phyloP scores from a whole-genome alignment of 805 yeast genomes.

The Zygotorulaspora danielsina region DNA sequence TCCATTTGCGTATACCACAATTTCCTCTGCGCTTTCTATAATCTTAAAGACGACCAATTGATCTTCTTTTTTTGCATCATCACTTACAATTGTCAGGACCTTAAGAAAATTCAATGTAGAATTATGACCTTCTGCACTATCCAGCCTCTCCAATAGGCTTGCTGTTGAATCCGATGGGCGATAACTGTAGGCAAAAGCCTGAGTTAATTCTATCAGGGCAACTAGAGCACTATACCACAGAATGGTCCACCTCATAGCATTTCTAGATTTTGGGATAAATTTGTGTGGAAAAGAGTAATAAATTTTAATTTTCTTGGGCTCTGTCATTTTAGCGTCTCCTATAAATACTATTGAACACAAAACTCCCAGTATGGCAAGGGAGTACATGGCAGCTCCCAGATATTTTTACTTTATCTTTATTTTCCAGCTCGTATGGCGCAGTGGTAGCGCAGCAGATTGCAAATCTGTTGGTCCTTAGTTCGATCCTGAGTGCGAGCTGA shows the following conservation, averaged over 20 bases:
- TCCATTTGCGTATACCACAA: conserved; percentile 1
- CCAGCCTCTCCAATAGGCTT: conserved; percentile 7
- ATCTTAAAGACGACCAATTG: conserved; percentile 1
- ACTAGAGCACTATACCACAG: background rate
- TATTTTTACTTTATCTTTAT: too few relatives aligned
- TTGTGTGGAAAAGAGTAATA: too few relatives aligned
- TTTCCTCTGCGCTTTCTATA: conserved; percentile 7
- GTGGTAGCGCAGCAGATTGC: conserved; percentile 99
- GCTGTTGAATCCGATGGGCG: background rate
- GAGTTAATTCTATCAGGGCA: background rate
- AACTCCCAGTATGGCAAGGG: too few relatives aligned
- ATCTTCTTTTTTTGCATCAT: background rate
- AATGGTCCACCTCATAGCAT: background rate
- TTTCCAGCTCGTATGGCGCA: conserved; percentile 85
- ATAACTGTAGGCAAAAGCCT: background rate
- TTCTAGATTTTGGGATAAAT: too few relatives aligned
- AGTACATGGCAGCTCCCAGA: too few relatives aligned
- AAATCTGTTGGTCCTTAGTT: conserved; percentile 98
- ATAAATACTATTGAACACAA: too few relatives aligned
- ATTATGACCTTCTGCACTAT: conserved; percentile 8
- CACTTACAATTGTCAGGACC: conserved; percentile 1
- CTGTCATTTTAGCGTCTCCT: too few relatives aligned
- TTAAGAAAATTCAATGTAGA: conserved; percentile 6
- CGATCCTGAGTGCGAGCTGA: conserved; percentile 88
- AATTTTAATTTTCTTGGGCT: too few relatives aligned